Evolutionary conservation across 148 eudicot species (phyloP).

Genomic region (Rhododendron ferrugineum): DNA sequence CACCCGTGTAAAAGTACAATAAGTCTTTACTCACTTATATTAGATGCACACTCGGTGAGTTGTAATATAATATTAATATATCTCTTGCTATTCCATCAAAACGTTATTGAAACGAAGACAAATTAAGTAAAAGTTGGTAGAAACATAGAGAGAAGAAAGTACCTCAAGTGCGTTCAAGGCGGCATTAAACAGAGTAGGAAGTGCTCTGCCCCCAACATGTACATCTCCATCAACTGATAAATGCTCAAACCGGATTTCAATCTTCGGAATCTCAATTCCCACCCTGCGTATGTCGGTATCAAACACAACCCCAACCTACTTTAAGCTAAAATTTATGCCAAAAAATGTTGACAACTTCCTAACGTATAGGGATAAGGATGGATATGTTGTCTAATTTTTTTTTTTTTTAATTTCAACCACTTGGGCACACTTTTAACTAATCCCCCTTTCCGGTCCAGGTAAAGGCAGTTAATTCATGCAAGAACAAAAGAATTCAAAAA

Average conservation of each 20-base stretch:
- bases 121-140: background rate
- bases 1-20: background rate
- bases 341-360: too few species aligned
- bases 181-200: slow-evolving; percentile 38
- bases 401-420: too few species aligned
- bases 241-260: slow-evolving; percentile 33
- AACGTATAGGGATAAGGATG: too few species aligned
- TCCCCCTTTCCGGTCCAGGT: too few species aligned
- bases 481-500: too few species aligned
- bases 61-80: too few species aligned
- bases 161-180: slow-evolving; percentile 35
- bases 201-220: slow-evolving; percentile 35
- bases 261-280: slow-evolving; percentile 32
- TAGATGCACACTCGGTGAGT: background rate
- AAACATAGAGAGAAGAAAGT: background rate
- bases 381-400: too few species aligned
- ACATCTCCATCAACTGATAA: slow-evolving; percentile 40
- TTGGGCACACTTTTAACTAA: too few species aligned
- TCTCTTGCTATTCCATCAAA: background rate
- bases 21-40: background rate
- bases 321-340: too few species aligned
- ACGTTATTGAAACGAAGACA: background rate
- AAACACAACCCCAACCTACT: background rate
- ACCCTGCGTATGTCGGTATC: slow-evolving; percentile 19
- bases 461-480: too few species aligned